A percentile compares a stretch with the other conserved stretches of the same genome.
phyloP scores from a whole-genome alignment of 768 basidiomycete genomes.

The Suillus clintonianus region DNA sequence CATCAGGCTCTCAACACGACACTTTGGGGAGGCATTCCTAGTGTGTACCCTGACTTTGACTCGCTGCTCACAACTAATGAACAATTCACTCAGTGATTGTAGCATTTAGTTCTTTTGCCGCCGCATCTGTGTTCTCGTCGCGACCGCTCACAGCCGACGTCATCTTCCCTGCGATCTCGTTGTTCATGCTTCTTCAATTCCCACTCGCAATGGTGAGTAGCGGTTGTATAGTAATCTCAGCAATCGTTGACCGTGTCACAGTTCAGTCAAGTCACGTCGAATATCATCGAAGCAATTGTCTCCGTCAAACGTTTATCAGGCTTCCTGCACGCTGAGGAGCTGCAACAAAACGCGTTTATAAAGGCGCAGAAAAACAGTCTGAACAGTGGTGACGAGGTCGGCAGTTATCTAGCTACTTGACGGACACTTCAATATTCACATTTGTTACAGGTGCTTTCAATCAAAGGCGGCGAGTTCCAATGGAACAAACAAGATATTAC shows the following conservation, averaged over 20 bases:
- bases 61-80: neutral
- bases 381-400: slow-evolving; percentile 61
- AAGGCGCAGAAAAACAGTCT: slow-evolving; percentile 45
- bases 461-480: slow-evolving; percentile 76
- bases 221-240: neutral
- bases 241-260: slow-evolving; percentile 24
- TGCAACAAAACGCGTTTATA: slow-evolving; percentile 76
- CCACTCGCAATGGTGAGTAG: slow-evolving; percentile 75
- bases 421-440: neutral
- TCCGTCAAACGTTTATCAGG: slow-evolving; percentile 76
- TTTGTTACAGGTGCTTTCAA: slow-evolving; percentile 54
- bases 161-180: slow-evolving; percentile 93
- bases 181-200: slow-evolving; percentile 87
- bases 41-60: slow-evolving; percentile 25
- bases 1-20: slow-evolving; percentile 58
- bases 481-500: slow-evolving; percentile 69
- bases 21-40: slow-evolving; percentile 69
- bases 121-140: slow-evolving; percentile 60
- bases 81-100: slow-evolving; percentile 51
- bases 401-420: neutral
- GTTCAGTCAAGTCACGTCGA: slow-evolving; percentile 74
- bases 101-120: slow-evolving; percentile 81
- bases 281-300: slow-evolving; percentile 84
- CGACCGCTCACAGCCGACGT: slow-evolving; percentile 83
- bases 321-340: slow-evolving; percentile 78